Percentiles rank a stretch among this genome's conserved stretches.
Conservation (phyloP, 148 eudicot genomes). For the Mesembryanthemum crystallinum region DNA sequence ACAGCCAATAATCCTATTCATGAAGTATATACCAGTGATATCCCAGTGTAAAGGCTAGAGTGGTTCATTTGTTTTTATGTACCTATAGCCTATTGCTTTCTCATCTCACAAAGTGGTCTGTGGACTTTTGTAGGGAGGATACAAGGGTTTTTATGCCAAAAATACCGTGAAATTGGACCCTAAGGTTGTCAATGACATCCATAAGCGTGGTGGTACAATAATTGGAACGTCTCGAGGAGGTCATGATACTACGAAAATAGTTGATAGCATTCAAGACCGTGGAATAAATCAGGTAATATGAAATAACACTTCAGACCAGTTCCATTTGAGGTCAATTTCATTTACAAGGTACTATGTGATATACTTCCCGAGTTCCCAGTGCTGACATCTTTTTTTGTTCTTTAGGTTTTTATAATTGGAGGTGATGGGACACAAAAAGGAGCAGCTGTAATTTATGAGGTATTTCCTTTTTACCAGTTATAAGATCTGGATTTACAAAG, state of each 20-base stretch:
- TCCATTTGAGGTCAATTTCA: neutral
- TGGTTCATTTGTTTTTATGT: neutral
- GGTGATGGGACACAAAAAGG: constrained; percentile 95
- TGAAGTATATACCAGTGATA: no score
- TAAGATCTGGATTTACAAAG: neutral
- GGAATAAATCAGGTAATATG: constrained; percentile 73
- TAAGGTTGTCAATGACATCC: constrained; percentile 78
- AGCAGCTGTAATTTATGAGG: constrained; percentile 80
- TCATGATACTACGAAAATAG: constrained; percentile 83
- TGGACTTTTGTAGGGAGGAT: constrained; percentile 63
- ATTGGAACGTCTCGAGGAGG: constrained; percentile 95
- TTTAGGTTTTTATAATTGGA: constrained; percentile 87
- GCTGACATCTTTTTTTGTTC: constrained; percentile 22
- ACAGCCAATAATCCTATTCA: no score
- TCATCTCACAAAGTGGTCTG: constrained; percentile 1
- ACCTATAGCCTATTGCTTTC: neutral
- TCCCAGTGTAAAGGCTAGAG: neutral
- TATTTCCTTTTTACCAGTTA: constrained; percentile 24
- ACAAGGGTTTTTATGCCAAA: constrained; percentile 80
- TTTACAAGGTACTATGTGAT: neutral
- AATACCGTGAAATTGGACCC: constrained; percentile 69
- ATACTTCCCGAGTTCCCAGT: neutral
- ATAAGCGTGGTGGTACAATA: constrained; percentile 89
- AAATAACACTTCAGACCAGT: neutral
- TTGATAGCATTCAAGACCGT: constrained; percentile 93